Evolutionary conservation across 495 filamentous ascomycete genomes (phyloP).

Genomic region (Hypoxylon crocopeplum): DNA sequence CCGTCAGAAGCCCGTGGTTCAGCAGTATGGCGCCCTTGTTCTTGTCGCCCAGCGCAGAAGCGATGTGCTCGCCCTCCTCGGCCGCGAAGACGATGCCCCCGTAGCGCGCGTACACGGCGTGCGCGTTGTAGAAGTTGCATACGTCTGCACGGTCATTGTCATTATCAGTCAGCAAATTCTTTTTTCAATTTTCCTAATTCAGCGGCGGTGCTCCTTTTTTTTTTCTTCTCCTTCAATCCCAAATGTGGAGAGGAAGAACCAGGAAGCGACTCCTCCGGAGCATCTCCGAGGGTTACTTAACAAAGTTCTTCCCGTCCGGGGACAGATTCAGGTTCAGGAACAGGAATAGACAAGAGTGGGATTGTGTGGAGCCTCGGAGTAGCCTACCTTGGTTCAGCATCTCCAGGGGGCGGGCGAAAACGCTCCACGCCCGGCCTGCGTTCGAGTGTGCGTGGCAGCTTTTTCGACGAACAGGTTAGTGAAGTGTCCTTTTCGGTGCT

Average conservation of each 20-base stretch:
- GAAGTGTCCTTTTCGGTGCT: too few relatives aligned
- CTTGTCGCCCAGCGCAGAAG: slow-evolving; percentile 50
- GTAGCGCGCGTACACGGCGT: slow-evolving; percentile 60
- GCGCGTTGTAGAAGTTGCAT: slow-evolving; percentile 57
- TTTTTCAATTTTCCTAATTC: slow-evolving; percentile 1
- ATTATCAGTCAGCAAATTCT: too few relatives aligned
- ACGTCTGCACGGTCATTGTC: slow-evolving; percentile 54
- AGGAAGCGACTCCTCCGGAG: slow-evolving; percentile 28
- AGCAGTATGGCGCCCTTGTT: slow-evolving; percentile 58
- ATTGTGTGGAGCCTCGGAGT: slow-evolving; percentile 18
- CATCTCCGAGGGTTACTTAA: background rate
- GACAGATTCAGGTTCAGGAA: background rate
- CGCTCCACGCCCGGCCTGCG: slow-evolving; percentile 60
- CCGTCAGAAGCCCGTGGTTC: slow-evolving; percentile 64
- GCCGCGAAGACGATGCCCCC: slow-evolving; percentile 62
- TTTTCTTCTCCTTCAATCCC: background rate
- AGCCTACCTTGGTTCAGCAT: slow-evolving; percentile 57
- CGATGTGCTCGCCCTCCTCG: slow-evolving; percentile 60
- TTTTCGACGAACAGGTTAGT: slow-evolving; percentile 6
- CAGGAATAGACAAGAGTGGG: background rate
- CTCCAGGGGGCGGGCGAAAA: slow-evolving; percentile 61
- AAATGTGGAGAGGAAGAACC: background rate
- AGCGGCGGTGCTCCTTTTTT: background rate
- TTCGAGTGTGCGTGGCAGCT: slow-evolving; percentile 61
- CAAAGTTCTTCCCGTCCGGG: slow-evolving; percentile 1